phyloP scores from a whole-genome alignment of 2,329 filamentous ascomycete species.

The Botrytis paeoniae region DNA sequence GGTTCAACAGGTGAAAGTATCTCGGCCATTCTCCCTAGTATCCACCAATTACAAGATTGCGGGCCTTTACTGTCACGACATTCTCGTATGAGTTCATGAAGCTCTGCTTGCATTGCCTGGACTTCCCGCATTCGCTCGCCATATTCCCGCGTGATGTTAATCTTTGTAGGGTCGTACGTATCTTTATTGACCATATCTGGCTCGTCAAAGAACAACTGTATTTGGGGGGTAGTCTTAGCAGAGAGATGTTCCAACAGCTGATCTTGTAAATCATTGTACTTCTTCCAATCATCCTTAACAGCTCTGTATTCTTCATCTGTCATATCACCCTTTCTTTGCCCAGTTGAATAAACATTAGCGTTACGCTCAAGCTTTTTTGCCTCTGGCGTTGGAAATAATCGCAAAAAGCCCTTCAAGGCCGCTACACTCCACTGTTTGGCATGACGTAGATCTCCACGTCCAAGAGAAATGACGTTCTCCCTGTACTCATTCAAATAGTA shows the following conservation, averaged over 20 bases:
- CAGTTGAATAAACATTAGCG: conserved; percentile 10
- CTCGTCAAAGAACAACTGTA: conserved; percentile 8
- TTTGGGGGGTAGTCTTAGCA: not conserved
- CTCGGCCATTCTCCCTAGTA: conserved; percentile 11
- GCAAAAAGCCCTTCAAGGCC: not conserved
- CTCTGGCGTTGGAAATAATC: conserved; percentile 9
- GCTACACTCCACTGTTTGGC: not conserved
- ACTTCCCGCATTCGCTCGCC: conserved; percentile 1
- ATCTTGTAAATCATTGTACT: conserved; percentile 8
- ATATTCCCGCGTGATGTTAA: conserved; percentile 6
- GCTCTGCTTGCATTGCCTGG: not conserved
- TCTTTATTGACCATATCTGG: conserved; percentile 15
- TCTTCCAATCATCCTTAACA: conserved; percentile 15
- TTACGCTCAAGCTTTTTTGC: conserved; percentile 7
- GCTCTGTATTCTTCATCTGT: conserved; percentile 12
- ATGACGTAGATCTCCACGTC: conserved; percentile 4
- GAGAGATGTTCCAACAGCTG: conserved; percentile 12
- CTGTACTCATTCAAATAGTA: not conserved
- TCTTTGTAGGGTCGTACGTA: conserved; percentile 8
- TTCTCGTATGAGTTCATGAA: not conserved
- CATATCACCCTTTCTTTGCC: not conserved
- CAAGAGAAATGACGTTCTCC: not conserved
- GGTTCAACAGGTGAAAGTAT: conserved; percentile 11
- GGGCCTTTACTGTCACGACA: not conserved
- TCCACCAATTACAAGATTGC: not conserved